These are phyloP conservation scores for Akanthomyces muscarius DNA, from an alignment of 2,329 filamentous ascomycete species.

Conservation along the genomic window DNA sequence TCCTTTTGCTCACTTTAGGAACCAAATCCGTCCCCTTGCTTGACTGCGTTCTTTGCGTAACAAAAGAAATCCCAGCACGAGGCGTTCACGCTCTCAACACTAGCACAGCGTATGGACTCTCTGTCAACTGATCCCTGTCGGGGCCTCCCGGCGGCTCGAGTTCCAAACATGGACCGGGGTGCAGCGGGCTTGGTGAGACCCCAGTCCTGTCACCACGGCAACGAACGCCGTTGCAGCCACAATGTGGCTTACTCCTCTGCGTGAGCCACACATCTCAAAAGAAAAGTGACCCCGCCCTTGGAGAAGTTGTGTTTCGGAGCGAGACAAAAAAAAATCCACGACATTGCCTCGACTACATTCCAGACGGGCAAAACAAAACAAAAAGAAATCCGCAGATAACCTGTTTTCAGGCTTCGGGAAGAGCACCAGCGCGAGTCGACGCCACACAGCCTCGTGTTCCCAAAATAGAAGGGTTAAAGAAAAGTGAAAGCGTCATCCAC, in stretches of 20 bases:
- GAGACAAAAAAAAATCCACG: slow-evolving; percentile 2
- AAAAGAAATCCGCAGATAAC: background rate
- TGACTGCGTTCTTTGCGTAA: too few species aligned
- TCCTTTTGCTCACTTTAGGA: too few species aligned
- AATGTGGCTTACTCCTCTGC: background rate
- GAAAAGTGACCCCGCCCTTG: slow-evolving; percentile 3
- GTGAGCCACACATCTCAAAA: slow-evolving; percentile 4
- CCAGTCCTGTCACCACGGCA: slow-evolving; percentile 22
- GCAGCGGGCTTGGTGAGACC: slow-evolving; percentile 5
- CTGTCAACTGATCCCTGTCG: background rate
- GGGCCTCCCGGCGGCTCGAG: background rate
- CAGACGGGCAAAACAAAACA: slow-evolving; percentile 2
- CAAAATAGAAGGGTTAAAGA: slow-evolving; percentile 8
- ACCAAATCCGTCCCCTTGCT: too few species aligned
- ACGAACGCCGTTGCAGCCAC: slow-evolving; percentile 15
- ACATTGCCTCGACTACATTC: slow-evolving; percentile 13
- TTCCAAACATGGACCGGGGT: slow-evolving; percentile 9
- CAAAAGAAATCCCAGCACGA: too few species aligned
- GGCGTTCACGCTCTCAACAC: too few species aligned
- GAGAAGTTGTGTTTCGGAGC: background rate
- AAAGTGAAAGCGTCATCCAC: background rate
- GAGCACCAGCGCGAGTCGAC: background rate
- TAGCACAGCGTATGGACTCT: too few species aligned
- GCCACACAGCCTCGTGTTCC: background rate
- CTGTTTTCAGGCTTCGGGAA: background rate